Conservation (phyloP, 2,329 filamentous ascomycete genomes). For the Bipolaris cookei region DNA sequence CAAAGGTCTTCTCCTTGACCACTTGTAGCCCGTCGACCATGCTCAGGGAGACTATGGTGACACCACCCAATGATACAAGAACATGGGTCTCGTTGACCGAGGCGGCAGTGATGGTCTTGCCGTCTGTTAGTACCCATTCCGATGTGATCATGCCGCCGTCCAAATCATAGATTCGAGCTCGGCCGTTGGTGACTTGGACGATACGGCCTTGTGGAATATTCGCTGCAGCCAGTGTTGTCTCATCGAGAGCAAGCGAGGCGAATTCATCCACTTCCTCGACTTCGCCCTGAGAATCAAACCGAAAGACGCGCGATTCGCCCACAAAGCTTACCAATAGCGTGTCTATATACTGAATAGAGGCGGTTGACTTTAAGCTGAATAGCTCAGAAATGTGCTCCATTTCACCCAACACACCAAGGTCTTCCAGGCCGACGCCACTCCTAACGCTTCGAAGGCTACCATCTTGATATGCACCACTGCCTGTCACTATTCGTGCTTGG, state of each 20-base stretch:
- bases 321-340: conserved; percentile 81
- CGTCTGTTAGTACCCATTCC: conserved; percentile 62
- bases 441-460: conserved; percentile 88
- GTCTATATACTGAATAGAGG: conserved; percentile 63
- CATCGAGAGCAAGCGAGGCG: conserved; percentile 70
- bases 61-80: conserved; percentile 77
- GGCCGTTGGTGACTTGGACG: conserved; percentile 75
- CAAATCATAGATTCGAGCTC: conserved; percentile 67
- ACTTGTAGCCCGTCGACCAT: conserved; percentile 64
- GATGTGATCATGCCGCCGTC: conserved; percentile 60
- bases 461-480: conserved; percentile 87
- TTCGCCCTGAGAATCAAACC: conserved; percentile 73
- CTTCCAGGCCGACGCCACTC: conserved; percentile 91
- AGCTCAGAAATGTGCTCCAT: conserved; percentile 76
- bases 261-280: conserved; percentile 87
- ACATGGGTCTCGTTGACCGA: conserved; percentile 74
- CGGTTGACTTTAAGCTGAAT: conserved; percentile 68
- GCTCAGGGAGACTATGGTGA: conserved; percentile 72
- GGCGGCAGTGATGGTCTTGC: conserved; percentile 73
- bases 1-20: conserved; percentile 65
- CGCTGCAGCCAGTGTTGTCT: conserved; percentile 73
- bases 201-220: conserved; percentile 69
- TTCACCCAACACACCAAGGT: conserved; percentile 80
- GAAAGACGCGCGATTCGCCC: conserved; percentile 82
- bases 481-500: conserved; percentile 90